A percentile compares a stretch with the other conserved stretches of the same genome.
These are phyloP conservation scores for Emericellopsis atlantica DNA, from an alignment of 2,329 filamentous ascomycete species.

Conservation along the genomic window DNA sequence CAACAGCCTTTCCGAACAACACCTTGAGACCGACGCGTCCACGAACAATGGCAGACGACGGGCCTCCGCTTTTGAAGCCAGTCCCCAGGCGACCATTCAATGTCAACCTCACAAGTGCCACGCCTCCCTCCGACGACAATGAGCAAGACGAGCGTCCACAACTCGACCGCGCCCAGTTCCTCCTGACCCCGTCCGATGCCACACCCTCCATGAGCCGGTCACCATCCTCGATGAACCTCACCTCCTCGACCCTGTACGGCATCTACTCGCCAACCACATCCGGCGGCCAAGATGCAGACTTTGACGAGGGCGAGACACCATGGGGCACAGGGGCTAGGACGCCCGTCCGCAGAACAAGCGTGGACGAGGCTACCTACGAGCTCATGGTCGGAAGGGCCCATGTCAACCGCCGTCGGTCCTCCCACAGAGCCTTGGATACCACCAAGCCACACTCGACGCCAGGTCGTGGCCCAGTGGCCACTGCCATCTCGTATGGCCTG, in stretches of 20 bases:
- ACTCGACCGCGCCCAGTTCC: neutral
- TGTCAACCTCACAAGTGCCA: constrained; percentile 32
- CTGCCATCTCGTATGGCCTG: constrained; percentile 36
- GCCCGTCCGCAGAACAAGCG: constrained; percentile 33
- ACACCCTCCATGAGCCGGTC: constrained; percentile 46
- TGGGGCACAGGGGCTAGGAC: constrained; percentile 71
- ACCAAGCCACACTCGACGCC: constrained; percentile 8
- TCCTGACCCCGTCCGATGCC: neutral
- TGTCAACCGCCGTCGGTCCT: constrained; percentile 18
- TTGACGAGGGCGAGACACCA: constrained; percentile 52
- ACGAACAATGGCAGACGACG: constrained; percentile 23
- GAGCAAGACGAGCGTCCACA: constrained; percentile 12
- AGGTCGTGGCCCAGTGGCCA: constrained; percentile 3
- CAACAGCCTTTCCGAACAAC: too few relatives aligned
- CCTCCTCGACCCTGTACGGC: constrained; percentile 76
- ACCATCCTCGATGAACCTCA: constrained; percentile 74
- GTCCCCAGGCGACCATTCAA: constrained; percentile 62
- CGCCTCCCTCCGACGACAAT: constrained; percentile 25
- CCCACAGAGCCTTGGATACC: constrained; percentile 15
- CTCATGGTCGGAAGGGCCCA: constrained; percentile 27
- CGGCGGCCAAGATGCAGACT: constrained; percentile 26
- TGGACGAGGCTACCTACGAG: constrained; percentile 30
- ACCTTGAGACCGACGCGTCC: neutral
- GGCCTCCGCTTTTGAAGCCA: constrained; percentile 51
- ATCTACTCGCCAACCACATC: constrained; percentile 68